phyloP scores from a whole-genome alignment of 2,329 filamentous ascomycete genomes.

The Ascochyta fabae region DNA sequence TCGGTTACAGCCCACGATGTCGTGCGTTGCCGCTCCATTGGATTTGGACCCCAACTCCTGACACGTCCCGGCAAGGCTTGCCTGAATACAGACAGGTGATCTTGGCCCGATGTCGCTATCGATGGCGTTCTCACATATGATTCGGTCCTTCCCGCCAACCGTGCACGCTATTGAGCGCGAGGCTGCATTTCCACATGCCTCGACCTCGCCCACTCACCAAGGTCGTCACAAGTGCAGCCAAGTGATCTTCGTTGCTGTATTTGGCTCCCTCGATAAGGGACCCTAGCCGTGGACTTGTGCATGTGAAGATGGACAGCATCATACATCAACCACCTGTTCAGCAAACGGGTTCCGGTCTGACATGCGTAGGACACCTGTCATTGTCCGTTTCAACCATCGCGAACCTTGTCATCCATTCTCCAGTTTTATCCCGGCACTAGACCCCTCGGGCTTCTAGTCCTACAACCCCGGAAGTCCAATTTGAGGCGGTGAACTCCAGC shows the following conservation, averaged over 20 bases:
- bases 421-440: conserved; percentile 36
- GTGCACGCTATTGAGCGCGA: conserved; percentile 37
- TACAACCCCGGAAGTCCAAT: conserved; percentile 25
- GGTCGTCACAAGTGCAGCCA: conserved; percentile 35
- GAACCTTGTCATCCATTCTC: conserved; percentile 21
- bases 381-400: conserved; percentile 20
- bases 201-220: conserved; percentile 18
- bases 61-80: conserved; percentile 24
- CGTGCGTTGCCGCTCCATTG: conserved; percentile 26
- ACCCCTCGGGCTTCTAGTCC: conserved; percentile 22
- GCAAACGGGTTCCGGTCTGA: conserved; percentile 19
- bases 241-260: conserved; percentile 27
- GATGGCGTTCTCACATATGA: conserved; percentile 32
- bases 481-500: conserved; percentile 40
- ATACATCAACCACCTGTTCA: conserved; percentile 24
- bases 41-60: conserved; percentile 23
- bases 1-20: conserved; percentile 24
- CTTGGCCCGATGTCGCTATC: conserved; percentile 39
- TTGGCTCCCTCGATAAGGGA: conserved; percentile 12
- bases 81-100: conserved; percentile 24
- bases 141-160: conserved; percentile 39
- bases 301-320: conserved; percentile 39
- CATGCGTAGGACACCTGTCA: conserved; percentile 33
- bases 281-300: conserved; percentile 15
- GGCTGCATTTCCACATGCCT: conserved; percentile 38